Evolutionary conservation across 2,329 filamentous ascomycete genomes (phyloP).

Genomic region (Fusarium sterilihyphosum): DNA sequence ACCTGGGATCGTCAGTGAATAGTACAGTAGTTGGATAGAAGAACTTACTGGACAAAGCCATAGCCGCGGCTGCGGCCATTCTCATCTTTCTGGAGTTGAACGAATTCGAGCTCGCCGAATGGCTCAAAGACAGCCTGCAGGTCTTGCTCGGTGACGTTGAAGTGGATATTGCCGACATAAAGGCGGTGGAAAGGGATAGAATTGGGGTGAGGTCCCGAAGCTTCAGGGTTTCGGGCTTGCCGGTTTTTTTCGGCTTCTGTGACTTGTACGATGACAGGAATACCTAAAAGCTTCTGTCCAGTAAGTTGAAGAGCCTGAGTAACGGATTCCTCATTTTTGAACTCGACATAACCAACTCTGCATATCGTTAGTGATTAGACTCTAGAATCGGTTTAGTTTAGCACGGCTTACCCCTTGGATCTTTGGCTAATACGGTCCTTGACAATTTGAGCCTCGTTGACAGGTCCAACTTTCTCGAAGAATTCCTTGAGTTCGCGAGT

Average conservation of each 20-base stretch:
- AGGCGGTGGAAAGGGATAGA: slow-evolving; percentile 96
- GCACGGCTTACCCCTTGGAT: slow-evolving; percentile 86
- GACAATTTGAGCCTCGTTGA: slow-evolving; percentile 98
- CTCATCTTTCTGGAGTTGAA: slow-evolving; percentile 97
- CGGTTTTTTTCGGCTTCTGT: slow-evolving; percentile 99
- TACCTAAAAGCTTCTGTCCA: slow-evolving; percentile 97
- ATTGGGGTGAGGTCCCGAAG: slow-evolving; percentile 75
- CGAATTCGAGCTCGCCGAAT: slow-evolving; percentile 97
- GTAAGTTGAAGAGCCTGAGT: slow-evolving; percentile 95
- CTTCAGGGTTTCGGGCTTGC: slow-evolving; percentile 85
- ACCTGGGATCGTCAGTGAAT: slow-evolving; percentile 66
- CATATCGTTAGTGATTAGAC: slow-evolving; percentile 46
- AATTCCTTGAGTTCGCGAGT: slow-evolving; percentile 94
- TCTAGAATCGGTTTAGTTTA: background rate
- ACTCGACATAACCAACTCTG: slow-evolving; percentile 99
- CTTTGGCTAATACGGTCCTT: slow-evolving; percentile 96
- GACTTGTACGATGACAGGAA: slow-evolving; percentile 97
- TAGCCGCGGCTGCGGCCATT: slow-evolving; percentile 91
- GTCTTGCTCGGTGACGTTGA: slow-evolving; percentile 97
- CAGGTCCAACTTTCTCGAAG: slow-evolving; percentile 93
- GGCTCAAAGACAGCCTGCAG: slow-evolving; percentile 96
- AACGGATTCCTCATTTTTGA: slow-evolving; percentile 95
- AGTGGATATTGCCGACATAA: slow-evolving; percentile 99
- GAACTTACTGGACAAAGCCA: slow-evolving; percentile 95
- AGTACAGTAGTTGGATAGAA: background rate